Evolutionary conservation across 2,329 filamentous ascomycete species (phyloP), one percentile per base, ranked within the genome.

Genomic region (Paraphoma sp.): DNA sequence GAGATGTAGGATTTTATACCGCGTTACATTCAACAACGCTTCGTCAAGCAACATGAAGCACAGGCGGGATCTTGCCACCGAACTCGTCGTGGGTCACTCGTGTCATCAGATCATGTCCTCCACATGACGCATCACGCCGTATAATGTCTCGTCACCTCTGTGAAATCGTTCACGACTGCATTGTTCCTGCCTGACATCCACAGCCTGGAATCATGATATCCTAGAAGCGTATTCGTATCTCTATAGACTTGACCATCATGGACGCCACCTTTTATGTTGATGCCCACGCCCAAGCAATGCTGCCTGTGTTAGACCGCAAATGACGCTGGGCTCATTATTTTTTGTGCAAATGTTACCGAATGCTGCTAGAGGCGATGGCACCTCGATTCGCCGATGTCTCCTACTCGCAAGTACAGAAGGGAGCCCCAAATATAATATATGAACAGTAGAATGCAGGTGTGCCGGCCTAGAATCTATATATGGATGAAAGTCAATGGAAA

Each of bases 361-460:
- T 51, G 49, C 49, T 46, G 28, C 10, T 36, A 46, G 31, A 46
- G 14, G n/a, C 17, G 11, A 16, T 30, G 29, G 28, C 17, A 46
- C 29, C 14, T 28, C 18, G 23, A n/a, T 46, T 30, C 44, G 44
- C 44, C 44, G 23, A 31, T 46, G 44, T 11, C 12, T 46, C 23
- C 44, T 23, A 14, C 28, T 10, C 14, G 33, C 33, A 36, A 28
- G 10, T 42, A 42, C 16, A 42, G 16, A 42, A 16, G 10, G 40
- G 40, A 16, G 16, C 14, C 40, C 12, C 11, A 16, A 42, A n/a
- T 5, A 69, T 67, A 52, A 56, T 68, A 69, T 69, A 69, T 69
- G 59, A 59, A 67, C 64, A 68, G 56, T 65, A 65, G 56, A 67
- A 63, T 62, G 60, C 49, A 57, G 28, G 56, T 54, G 51, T 61